Conservation (phyloP, 208 protist genomes). For the Porcisia deanei region DNA sequence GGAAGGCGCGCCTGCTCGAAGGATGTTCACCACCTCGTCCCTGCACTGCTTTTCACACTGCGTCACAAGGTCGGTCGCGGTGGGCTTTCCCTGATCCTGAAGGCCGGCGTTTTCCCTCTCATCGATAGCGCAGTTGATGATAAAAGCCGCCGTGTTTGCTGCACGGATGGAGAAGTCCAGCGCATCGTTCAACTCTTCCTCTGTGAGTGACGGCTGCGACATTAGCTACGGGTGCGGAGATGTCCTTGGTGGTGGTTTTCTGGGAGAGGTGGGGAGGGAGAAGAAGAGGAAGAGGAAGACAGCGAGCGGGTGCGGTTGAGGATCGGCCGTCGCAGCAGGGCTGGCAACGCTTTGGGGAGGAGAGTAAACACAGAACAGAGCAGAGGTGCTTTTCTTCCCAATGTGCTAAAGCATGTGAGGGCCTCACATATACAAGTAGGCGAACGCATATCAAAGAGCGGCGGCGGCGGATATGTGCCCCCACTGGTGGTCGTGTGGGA, state of each 20-base stretch:
- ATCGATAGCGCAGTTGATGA: constrained; percentile 70
- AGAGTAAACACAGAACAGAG: constrained; percentile 2
- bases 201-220: constrained; percentile 31
- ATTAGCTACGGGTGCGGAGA: background rate
- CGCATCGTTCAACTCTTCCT: constrained; percentile 60
- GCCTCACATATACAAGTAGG: too few relatives aligned
- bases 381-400: background rate
- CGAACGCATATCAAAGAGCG: background rate
- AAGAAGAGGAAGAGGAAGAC: background rate
- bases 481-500: background rate
- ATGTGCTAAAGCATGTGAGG: background rate
- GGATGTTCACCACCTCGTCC: constrained; percentile 67
- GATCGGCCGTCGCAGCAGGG: background rate
- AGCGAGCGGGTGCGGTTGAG: background rate
- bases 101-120: constrained; percentile 33
- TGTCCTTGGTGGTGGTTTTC: too few relatives aligned
- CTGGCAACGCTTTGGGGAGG: background rate
- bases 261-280: too few relatives aligned
- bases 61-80: constrained; percentile 65
- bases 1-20: constrained; percentile 53
- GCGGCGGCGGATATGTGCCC: background rate
- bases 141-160: constrained; percentile 50
- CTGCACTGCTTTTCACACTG: constrained; percentile 80
- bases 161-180: constrained; percentile 64
- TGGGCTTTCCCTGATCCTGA: constrained; percentile 46